Conservation (phyloP, 306 rosid genomes). For the Begonia loranthoides region DNA sequence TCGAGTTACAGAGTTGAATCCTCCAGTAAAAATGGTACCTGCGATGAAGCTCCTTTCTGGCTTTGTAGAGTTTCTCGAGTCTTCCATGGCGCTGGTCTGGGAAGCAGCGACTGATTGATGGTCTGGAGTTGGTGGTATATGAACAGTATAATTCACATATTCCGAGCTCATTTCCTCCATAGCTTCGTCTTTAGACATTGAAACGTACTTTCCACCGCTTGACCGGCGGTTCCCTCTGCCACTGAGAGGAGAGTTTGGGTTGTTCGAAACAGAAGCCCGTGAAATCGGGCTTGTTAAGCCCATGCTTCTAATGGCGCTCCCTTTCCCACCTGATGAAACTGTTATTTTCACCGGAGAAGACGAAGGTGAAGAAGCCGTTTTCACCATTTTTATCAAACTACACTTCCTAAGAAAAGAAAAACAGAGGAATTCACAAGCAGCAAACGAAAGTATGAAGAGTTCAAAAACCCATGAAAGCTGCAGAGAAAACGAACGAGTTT, state of each 20-base stretch:
- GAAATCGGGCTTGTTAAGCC: conserved; percentile 67
- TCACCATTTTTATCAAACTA: conserved; percentile 25
- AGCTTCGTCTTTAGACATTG: conserved; percentile 24
- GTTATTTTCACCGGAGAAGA: conserved; percentile 75
- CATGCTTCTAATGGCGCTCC: conserved; percentile 41
- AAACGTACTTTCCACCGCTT: conserved; percentile 15
- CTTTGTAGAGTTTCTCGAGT: conserved; percentile 13
- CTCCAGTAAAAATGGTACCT: conserved; percentile 64
- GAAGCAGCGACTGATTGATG: conserved; percentile 44
- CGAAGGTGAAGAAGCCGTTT: conserved; percentile 42
- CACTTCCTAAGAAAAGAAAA: background rate
- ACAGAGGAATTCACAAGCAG: background rate
- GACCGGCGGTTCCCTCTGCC: conserved; percentile 26
- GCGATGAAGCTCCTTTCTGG: conserved; percentile 36
- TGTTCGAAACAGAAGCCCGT: conserved; percentile 53
- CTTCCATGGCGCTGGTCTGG: conserved; percentile 36
- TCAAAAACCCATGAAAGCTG: conserved; percentile 14
- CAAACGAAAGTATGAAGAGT: background rate
- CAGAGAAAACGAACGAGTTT: background rate
- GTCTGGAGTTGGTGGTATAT: conserved; percentile 81
- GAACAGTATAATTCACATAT: conserved; percentile 59
- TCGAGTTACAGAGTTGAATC: conserved; percentile 63
- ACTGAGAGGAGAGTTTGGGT: conserved; percentile 56
- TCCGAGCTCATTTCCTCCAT: conserved; percentile 32
- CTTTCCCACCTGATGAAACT: conserved; percentile 50